These are phyloP conservation scores for Eucalyptus rudis DNA, from an alignment of 345 rosid genomes.

Conservation along the genomic window DNA sequence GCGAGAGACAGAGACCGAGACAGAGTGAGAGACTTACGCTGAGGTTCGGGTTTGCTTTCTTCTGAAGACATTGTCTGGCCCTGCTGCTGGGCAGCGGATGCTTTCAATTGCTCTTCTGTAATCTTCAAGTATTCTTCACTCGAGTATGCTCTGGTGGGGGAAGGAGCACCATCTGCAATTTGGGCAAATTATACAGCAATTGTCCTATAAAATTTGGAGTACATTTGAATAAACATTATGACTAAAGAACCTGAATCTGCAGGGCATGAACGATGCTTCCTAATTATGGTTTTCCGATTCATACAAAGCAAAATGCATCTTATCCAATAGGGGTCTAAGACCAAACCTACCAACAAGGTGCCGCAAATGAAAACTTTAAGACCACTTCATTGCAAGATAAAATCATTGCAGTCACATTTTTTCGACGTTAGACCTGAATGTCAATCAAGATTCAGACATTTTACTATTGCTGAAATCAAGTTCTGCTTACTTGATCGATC, in stretches of 20 bases:
- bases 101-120: conserved; percentile 79
- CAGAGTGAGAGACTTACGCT: conserved; percentile 19
- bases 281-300: not conserved
- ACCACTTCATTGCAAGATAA: not conserved
- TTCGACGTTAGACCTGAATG: not conserved
- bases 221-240: not conserved
- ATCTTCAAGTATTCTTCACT: conserved; percentile 68
- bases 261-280: no score
- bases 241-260: no score
- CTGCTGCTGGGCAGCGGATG: conserved; percentile 22
- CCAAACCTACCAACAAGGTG: not conserved
- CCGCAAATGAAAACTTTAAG: not conserved
- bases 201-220: not conserved
- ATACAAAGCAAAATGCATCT: not conserved
- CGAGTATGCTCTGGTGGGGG: conserved; percentile 43
- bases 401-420: not conserved
- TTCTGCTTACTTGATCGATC: not conserved
- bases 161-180: conserved; percentile 43
- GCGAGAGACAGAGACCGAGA: not conserved
- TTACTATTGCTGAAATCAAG: not conserved
- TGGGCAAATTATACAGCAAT: not conserved
- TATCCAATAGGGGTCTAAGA: not conserved
- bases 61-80: conserved; percentile 7
- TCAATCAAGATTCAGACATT: not conserved
- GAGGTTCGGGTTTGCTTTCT: conserved; percentile 22